Base-by-base conservation (phyloP, 495 filamentous ascomycete species). In the Aspergillus hancockii region DNA sequence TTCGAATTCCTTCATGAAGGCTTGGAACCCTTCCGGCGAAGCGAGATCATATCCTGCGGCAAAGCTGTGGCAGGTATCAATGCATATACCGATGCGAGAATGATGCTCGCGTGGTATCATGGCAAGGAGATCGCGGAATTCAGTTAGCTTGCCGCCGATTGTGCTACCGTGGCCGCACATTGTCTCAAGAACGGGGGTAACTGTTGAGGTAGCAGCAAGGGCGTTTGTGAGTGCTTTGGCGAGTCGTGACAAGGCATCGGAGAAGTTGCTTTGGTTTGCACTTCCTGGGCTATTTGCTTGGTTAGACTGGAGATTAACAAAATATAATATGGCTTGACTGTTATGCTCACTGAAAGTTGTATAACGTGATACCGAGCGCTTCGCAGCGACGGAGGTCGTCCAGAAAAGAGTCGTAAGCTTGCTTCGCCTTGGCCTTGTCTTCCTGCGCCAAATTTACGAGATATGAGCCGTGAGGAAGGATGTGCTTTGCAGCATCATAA, bases 61-160 rank as follows among this genome's bases (percentile, higher is more conserved):
- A 67, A 97, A 97, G 63, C 91, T 84, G 76, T 98, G 94, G 75
- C 93, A 97, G 5, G 94, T 98, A 68, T 98, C 94, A 41, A 98
- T 84, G 73, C 94, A 98, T 36, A 98, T 91, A 31, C 94, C 94
- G 12, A 98, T 88, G n/a, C 94, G 85, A 21, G 79, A 67, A 72
- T 97, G 96, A 71, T 94, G 82, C 22, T 90, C 82, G 22, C 67
- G 50, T 0, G 75, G 74, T 34, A 97, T 85, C 0, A 82, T 80
- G 25, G 79, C 79, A 62, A 98, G 92, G 54, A 97, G 89, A 65
- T 90, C 89, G 16, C 86, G 81, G 25, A 98, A 83, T 59, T 98
- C 93, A 63, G 90, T 85, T 61, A 97, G 95, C 0, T 81, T 83
- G 22, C 83, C 85, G 52, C 94, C 94, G 55, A 98, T 84, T n/a